These are phyloP conservation scores for Dothistroma septosporum DNA, from an alignment of 2,329 filamentous ascomycete genomes.

Conservation along the genomic window DNA sequence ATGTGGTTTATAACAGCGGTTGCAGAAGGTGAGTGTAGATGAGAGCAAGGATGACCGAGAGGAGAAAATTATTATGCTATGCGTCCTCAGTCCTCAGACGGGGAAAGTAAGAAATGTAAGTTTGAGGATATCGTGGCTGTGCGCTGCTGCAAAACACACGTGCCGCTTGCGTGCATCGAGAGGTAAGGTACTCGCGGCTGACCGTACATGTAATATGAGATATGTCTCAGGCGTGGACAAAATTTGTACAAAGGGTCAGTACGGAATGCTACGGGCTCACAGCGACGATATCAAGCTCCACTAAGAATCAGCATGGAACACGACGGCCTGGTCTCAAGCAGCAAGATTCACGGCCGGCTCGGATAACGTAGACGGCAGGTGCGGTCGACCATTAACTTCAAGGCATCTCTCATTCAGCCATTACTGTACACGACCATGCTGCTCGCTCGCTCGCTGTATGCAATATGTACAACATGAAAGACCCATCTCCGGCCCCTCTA, in stretches of 20 bases:
- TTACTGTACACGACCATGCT: not conserved
- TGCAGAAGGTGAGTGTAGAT: not conserved
- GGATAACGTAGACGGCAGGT: no score
- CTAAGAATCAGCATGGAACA: no score
- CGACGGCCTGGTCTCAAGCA: no score
- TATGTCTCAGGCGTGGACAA: no score
- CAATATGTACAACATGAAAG: not conserved
- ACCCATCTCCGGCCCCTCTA: not conserved
- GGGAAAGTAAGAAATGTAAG: not conserved
- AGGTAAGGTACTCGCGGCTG: not conserved
- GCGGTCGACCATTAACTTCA: not conserved
- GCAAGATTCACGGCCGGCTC: no score
- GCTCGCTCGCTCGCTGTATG: not conserved
- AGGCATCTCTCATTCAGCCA: not conserved
- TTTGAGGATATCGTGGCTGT: not conserved
- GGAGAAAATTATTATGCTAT: not conserved
- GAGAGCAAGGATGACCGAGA: not conserved
- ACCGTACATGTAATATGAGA: no score
- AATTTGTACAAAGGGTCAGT: no score
- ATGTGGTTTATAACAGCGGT: not conserved
- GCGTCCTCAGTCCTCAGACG: not conserved
- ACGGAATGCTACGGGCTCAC: no score
- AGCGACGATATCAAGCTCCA: no score
- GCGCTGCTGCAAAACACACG: not conserved
- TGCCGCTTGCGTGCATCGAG: not conserved